phyloP scores from a whole-genome alignment of 257 asterid genomes.

The Nicotiana attenuata region DNA sequence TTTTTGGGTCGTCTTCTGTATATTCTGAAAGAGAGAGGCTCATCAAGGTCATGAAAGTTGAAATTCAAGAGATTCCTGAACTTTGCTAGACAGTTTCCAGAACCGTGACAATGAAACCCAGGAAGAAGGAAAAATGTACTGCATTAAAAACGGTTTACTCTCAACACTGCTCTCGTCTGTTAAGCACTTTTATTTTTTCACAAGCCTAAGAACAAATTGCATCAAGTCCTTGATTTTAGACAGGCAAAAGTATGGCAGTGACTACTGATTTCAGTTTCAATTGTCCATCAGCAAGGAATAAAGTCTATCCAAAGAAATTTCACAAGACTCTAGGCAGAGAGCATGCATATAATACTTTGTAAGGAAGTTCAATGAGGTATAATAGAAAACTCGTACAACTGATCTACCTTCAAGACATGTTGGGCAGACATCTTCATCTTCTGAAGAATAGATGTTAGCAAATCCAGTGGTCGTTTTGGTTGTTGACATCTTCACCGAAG shows the following conservation, averaged over 20 bases:
- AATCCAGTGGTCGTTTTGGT: constrained; percentile 42
- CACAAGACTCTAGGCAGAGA: not conserved
- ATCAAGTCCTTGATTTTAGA: not conserved
- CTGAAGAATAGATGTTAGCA: constrained; percentile 64
- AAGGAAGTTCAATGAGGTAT: not conserved
- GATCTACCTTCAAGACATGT: constrained; percentile 88
- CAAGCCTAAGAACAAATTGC: not conserved
- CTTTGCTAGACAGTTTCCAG: not conserved
- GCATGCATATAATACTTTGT: not conserved
- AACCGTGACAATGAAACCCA: not conserved
- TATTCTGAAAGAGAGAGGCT: constrained; percentile 50
- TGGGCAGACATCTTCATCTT: constrained; percentile 95
- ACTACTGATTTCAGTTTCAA: not conserved
- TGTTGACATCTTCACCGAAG: constrained; percentile 38
- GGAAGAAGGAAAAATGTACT: not conserved
- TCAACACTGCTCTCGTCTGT: not conserved
- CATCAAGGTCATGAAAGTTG: constrained; percentile 8
- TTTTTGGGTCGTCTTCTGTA: constrained; percentile 72
- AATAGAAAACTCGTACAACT: not conserved
- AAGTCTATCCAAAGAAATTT: not conserved
- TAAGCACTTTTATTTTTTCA: not conserved
- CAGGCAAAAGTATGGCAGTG: not conserved
- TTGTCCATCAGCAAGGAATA: not conserved
- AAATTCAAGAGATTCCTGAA: not conserved
- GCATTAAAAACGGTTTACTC: not conserved